phyloP scores from a whole-genome alignment of 805 yeast genomes.

The Deakozyma indianensis region DNA sequence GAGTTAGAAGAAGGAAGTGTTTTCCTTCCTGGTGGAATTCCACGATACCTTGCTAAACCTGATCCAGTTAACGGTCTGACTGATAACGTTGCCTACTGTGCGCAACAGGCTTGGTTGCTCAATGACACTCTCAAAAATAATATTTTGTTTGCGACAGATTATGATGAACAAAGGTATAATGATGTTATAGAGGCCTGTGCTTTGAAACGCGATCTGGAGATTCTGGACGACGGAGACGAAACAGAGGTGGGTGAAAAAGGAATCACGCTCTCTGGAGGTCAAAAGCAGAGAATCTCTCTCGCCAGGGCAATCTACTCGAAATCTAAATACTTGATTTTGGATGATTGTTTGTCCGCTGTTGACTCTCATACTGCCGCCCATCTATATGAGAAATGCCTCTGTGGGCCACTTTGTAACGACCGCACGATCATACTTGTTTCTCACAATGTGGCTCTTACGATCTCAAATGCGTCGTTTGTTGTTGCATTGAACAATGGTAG shows the following conservation, averaged over 20 bases:
- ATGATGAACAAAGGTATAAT: constrained; percentile 57
- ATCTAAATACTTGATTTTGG: constrained; percentile 68
- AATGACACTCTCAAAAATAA: constrained; percentile 82
- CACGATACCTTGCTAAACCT: constrained; percentile 55
- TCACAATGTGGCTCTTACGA: constrained; percentile 83
- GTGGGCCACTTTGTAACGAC: constrained; percentile 71
- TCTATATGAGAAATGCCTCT: constrained; percentile 82
- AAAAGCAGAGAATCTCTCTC: constrained; percentile 87
- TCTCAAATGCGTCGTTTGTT: constrained; percentile 67
- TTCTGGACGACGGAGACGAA: constrained; percentile 75
- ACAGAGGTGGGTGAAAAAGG: constrained; percentile 98
- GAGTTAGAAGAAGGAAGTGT: constrained; percentile 53
- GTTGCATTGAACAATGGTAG: constrained; percentile 77
- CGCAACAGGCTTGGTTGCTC: constrained; percentile 92
- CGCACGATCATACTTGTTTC: constrained; percentile 87
- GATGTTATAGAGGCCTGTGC: constrained; percentile 85
- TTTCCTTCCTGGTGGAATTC: constrained; percentile 58
- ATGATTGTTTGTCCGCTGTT: constrained; percentile 93
- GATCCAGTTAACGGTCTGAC: constrained; percentile 72
- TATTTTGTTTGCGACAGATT: constrained; percentile 64
- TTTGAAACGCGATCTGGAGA: constrained; percentile 70
- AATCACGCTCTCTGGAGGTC: constrained; percentile 92
- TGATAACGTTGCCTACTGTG: constrained; percentile 89
- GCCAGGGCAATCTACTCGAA: constrained; percentile 90
- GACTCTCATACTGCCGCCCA: constrained; percentile 93